A percentile compares a stretch with the other conserved stretches of the same genome.
Conservation (phyloP, 805 yeast species). For the Candida maris region DNA sequence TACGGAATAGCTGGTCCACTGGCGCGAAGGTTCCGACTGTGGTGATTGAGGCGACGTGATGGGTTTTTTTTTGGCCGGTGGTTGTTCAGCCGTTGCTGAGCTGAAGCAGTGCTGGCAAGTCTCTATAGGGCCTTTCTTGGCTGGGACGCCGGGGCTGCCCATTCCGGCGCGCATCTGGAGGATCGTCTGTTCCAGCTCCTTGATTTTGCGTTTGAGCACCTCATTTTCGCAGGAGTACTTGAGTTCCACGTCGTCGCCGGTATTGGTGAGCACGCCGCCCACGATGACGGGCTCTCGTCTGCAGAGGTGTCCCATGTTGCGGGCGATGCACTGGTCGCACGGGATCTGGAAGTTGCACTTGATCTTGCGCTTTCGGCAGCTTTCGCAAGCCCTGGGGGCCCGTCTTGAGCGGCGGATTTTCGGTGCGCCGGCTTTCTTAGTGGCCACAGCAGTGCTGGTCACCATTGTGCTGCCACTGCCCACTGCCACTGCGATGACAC, state of each 20-base stretch:
- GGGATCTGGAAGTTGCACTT: constrained; percentile 48
- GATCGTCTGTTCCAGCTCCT: constrained; percentile 25
- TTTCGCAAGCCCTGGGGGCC: constrained; percentile 41
- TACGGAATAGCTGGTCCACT: constrained; percentile 27
- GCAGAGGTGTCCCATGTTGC: constrained; percentile 31
- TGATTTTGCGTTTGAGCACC: constrained; percentile 24
- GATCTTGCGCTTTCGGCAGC: constrained; percentile 44
- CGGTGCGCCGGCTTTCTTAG: constrained; percentile 9
- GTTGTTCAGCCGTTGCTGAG: background rate
- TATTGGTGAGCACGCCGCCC: constrained; percentile 30
- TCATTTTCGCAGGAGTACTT: constrained; percentile 28
- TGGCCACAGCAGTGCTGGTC: too few species aligned
- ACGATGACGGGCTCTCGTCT: constrained; percentile 33
- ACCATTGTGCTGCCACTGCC: too few species aligned
- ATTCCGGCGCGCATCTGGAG: constrained; percentile 5
- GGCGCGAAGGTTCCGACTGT: constrained; percentile 9
- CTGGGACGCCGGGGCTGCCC: background rate
- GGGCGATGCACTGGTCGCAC: constrained; percentile 39
- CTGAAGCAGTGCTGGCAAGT: background rate
- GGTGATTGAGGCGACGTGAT: constrained; percentile 1
- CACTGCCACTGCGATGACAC: too few species aligned
- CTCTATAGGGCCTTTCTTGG: background rate
- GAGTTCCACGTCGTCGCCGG: constrained; percentile 21
- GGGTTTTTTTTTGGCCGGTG: background rate
- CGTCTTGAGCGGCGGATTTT: constrained; percentile 30